Conservation (phyloP, 495 filamentous ascomycete genomes). For the Tuber aestivum region DNA sequence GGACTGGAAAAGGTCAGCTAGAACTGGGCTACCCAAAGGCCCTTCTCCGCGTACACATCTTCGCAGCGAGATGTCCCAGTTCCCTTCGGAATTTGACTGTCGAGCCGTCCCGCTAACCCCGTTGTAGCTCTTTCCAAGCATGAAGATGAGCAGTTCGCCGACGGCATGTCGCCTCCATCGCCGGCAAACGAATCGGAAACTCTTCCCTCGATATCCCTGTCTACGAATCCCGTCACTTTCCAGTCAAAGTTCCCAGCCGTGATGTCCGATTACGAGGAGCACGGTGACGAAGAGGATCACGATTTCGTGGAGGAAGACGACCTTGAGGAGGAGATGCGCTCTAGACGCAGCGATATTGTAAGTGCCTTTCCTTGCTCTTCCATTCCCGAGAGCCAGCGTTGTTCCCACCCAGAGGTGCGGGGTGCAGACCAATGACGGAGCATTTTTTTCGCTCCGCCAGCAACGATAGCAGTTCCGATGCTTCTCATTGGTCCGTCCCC, state of each 20-base stretch:
- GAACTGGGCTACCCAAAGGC: background rate
- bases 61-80: background rate
- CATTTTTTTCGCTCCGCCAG: background rate
- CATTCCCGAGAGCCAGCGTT: background rate
- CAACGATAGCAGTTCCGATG: background rate
- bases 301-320: constrained; percentile 36
- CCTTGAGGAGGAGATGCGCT: constrained; percentile 33
- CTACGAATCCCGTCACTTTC: constrained; percentile 27
- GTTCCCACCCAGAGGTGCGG: background rate
- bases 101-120: background rate
- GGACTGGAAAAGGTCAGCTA: constrained; percentile 31
- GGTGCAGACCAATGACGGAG: background rate
- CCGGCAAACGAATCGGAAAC: constrained; percentile 42
- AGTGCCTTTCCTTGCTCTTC: background rate
- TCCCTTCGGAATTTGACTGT: constrained; percentile 3
- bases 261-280: constrained; percentile 25
- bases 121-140: constrained; percentile 26
- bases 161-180: constrained; percentile 40
- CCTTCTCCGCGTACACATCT: background rate
- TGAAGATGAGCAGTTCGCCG: constrained; percentile 40
- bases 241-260: constrained; percentile 34
- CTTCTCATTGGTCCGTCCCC: background rate
- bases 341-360: constrained; percentile 21
- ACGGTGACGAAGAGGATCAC: constrained; percentile 33
- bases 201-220: constrained; percentile 34